Evolutionary conservation across 2,329 filamentous ascomycete species (phyloP), one percentile per base, ranked within the genome.

Genomic region (Sphaerulina populicola): DNA sequence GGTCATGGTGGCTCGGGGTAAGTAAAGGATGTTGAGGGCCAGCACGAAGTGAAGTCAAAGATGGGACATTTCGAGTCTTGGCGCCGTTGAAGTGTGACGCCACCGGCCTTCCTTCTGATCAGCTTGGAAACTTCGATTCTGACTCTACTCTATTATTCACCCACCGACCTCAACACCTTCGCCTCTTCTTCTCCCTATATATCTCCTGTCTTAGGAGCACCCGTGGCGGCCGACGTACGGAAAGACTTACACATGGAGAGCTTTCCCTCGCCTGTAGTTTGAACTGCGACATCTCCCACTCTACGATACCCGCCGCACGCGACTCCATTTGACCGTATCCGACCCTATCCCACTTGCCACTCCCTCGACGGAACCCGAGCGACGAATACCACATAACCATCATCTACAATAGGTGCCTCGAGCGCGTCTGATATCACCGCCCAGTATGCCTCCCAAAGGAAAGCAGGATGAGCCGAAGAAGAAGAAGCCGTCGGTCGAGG

Each of bases 381-480:
- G 47, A 47, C 43, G 51, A 50, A 47, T 21, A 18, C 27, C 23
- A 33, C 29, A 35, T n/a, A 2, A 7, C 4, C 12, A n/a, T 39
- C 3, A 49, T 23, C 38, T 52, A 39, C 39, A 33, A 37, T 31
- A 31, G 47, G 40, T 36, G 48, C 42, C 44, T 21, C 6, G 29
- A 15, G 45, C 43, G 39, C 44, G 36, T 33, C 45, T 29, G 33
- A n/a, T 18, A 47, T 30, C 49, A 50, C 48, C 53, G 43, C 54
- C 71, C 74, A 81, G 64, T 64, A 89, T 90, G 86, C 75, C 86
- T 69, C 86, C 86, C 53, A 89, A 89, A 69, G 67, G 68, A 56
- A 72, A 72, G 64, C 67, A 71, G 44, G 68, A 71, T 58, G 67
- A 67, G 65, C 71, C 73, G 51, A 72, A 74, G 64, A 69, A 71